Evolutionary conservation across 2,329 filamentous ascomycete genomes (phyloP).

Genomic region (Cytospora piceae): DNA sequence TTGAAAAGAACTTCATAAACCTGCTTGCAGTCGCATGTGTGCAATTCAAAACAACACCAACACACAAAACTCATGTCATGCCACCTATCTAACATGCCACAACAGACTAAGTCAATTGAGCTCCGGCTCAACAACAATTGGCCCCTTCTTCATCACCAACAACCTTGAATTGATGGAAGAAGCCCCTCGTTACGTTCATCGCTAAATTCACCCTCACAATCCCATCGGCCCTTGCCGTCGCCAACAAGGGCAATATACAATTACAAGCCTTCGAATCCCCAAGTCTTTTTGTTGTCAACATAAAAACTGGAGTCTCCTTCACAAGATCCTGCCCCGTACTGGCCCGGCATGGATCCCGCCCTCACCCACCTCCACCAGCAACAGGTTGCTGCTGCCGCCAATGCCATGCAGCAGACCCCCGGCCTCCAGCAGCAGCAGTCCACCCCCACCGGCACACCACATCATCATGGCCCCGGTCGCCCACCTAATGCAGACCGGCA

Average conservation of each 20-base stretch:
- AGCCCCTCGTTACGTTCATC: background rate
- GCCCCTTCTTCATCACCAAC: background rate
- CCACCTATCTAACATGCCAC: slow-evolving; percentile 18
- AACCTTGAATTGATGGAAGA: background rate
- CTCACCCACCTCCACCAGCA: slow-evolving; percentile 27
- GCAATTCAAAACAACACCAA: background rate
- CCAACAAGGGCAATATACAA: background rate
- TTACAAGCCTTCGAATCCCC: background rate
- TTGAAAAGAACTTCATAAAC: background rate
- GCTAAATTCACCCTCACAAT: background rate
- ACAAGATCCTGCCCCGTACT: background rate
- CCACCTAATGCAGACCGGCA: slow-evolving; percentile 28
- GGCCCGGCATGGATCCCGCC: slow-evolving; percentile 24
- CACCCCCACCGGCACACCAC: slow-evolving; percentile 4
- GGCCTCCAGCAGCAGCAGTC: slow-evolving; percentile 22
- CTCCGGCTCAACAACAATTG: slow-evolving; percentile 2
- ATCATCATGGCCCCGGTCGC: slow-evolving; percentile 24
- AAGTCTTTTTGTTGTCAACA: background rate
- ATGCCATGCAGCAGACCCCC: slow-evolving; percentile 23
- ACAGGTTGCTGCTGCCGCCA: slow-evolving; percentile 25
- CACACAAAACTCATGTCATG: background rate
- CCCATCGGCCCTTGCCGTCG: background rate
- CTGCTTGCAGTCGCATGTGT: background rate
- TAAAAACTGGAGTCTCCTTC: background rate
- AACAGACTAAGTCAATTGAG: slow-evolving; percentile 8